Conservation (phyloP, 1,139 yeast genomes). For the Ogataea hybrid region DNA sequence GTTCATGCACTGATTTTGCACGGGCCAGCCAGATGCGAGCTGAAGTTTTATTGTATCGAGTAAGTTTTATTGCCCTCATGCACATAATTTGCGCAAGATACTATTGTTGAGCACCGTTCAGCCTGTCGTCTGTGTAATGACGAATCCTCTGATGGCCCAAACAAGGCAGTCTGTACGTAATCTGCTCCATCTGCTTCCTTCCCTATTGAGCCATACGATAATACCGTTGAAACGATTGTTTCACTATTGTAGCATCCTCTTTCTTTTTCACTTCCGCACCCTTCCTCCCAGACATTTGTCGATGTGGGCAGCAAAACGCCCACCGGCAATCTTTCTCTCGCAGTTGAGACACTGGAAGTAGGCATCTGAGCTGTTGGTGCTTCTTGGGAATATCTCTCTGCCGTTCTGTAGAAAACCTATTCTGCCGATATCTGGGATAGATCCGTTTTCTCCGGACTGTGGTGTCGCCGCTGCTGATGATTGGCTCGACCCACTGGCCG, state of each 20-base stretch:
- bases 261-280: slow-evolving; percentile 35
- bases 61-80: not conserved
- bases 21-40: slow-evolving; percentile 7
- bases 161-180: not conserved
- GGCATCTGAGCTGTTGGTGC: slow-evolving; percentile 29
- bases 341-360: slow-evolving; percentile 83
- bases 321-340: slow-evolving; percentile 82
- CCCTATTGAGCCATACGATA: not conserved
- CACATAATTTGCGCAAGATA: not conserved
- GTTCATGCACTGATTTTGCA: not conserved
- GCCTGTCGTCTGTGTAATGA: not conserved
- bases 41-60: slow-evolving; percentile 2
- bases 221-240: not conserved
- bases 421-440: slow-evolving; percentile 30
- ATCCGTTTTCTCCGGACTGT: slow-evolving; percentile 17
- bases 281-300: slow-evolving; percentile 80
- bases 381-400: slow-evolving; percentile 45
- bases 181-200: not conserved
- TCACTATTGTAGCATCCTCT: not conserved
- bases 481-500: slow-evolving; percentile 29
- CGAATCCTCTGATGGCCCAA: not conserved
- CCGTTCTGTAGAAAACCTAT: slow-evolving; percentile 33
- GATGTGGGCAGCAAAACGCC: slow-evolving; percentile 89
- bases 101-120: not conserved
- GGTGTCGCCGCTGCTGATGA: slow-evolving; percentile 27